Percentiles rank a stretch among this genome's conserved stretches.
phyloP scores from a whole-genome alignment of 2,329 filamentous ascomycete genomes.

The Epichloe baconii region DNA sequence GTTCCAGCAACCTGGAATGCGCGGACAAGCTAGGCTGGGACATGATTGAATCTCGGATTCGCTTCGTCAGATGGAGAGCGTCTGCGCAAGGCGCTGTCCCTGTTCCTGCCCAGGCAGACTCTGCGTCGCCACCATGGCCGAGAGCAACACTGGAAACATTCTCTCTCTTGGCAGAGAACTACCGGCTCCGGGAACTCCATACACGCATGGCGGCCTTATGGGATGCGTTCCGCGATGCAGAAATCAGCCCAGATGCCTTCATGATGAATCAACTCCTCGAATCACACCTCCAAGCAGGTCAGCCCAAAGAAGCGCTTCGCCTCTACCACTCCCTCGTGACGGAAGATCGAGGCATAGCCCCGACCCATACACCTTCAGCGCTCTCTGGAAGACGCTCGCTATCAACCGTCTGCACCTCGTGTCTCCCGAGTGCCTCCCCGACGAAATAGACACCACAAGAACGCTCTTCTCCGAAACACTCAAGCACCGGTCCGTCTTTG shows the following conservation, averaged over 20 bases:
- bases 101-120: neutral
- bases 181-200: constrained; percentile 48
- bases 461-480: constrained; percentile 35
- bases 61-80: constrained; percentile 41
- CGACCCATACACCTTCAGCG: constrained; percentile 55
- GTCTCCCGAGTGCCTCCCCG: constrained; percentile 14
- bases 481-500: constrained; percentile 32
- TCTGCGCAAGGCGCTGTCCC: neutral
- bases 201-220: constrained; percentile 46
- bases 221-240: constrained; percentile 46
- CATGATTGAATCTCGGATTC: constrained; percentile 59
- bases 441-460: constrained; percentile 24
- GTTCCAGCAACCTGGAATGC: constrained; percentile 36
- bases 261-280: constrained; percentile 71
- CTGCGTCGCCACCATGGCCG: constrained; percentile 23
- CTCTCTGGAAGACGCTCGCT: constrained; percentile 48
- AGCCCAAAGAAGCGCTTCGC: constrained; percentile 37
- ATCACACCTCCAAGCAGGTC: constrained; percentile 47
- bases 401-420: constrained; percentile 34
- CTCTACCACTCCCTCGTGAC: constrained; percentile 43
- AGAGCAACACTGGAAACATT: constrained; percentile 67
- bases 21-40: constrained; percentile 61
- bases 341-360: constrained; percentile 32
- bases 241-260: constrained; percentile 56
- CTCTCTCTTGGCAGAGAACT: constrained; percentile 59